Evolutionary conservation across 805 yeast species (phyloP).

Genomic region (Spathaspora gorwiae): DNA sequence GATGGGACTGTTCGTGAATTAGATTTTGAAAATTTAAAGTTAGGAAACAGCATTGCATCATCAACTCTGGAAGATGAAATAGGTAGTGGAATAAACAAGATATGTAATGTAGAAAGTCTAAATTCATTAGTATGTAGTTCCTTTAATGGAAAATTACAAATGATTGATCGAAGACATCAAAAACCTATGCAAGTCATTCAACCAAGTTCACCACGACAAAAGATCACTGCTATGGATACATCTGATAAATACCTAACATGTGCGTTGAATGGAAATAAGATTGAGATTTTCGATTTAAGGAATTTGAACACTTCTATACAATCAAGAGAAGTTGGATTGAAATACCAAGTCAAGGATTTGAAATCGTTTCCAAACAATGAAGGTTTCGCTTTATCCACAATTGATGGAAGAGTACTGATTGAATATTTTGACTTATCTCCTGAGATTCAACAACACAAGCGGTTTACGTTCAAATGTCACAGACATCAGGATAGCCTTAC

Average conservation of each 20-base stretch:
- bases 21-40: conserved; percentile 43
- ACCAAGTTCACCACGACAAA: conserved; percentile 17
- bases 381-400: conserved; percentile 65
- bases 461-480: conserved; percentile 83
- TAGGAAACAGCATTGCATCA: conserved; percentile 7
- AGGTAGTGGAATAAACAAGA: conserved; percentile 33
- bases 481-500: conserved; percentile 35
- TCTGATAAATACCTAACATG: conserved; percentile 42
- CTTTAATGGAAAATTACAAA: conserved; percentile 53
- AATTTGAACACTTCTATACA: conserved; percentile 42
- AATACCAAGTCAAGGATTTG: conserved; percentile 58
- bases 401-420: conserved; percentile 80
- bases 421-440: conserved; percentile 57
- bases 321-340: conserved; percentile 58
- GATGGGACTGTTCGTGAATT: conserved; percentile 52
- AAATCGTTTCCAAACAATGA: conserved; percentile 47
- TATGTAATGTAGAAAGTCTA: conserved; percentile 16
- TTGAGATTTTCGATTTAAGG: conserved; percentile 52
- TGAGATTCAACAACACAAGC: conserved; percentile 33
- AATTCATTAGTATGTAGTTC: conserved; percentile 49
- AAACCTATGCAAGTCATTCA: conserved; percentile 6
- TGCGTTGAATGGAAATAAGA: conserved; percentile 48
- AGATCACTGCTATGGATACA: conserved; percentile 62
- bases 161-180: conserved; percentile 37
- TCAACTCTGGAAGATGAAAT: conserved; percentile 10